Percentiles rank a stretch among this genome's conserved stretches.
Conservation (phyloP, 495 filamentous ascomycete species). For the Penicillium fimorum region DNA sequence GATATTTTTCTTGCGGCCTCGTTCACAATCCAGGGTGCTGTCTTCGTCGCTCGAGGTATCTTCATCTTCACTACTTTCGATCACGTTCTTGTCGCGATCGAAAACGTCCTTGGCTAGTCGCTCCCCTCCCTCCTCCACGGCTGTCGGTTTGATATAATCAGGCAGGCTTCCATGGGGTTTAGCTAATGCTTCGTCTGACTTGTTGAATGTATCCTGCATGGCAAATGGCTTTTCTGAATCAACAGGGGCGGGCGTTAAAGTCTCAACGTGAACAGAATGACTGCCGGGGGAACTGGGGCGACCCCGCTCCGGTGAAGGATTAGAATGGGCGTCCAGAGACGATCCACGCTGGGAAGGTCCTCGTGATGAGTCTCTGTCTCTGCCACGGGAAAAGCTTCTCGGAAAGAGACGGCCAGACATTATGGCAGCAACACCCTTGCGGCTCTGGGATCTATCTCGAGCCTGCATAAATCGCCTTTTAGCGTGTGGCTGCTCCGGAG, state of each 20-base stretch:
- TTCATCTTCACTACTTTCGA: conserved; percentile 55
- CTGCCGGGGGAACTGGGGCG: conserved; percentile 60
- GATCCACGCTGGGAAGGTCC: conserved; percentile 50
- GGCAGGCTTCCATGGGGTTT: conserved; percentile 55
- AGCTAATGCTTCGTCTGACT: conserved; percentile 64
- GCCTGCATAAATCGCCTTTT: conserved; percentile 20
- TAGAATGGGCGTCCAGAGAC: conserved; percentile 60
- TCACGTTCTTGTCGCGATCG: conserved; percentile 54
- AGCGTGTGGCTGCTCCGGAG: conserved; percentile 3
- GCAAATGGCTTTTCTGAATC: conserved; percentile 51
- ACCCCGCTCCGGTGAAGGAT: conserved; percentile 43
- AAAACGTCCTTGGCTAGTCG: conserved; percentile 74
- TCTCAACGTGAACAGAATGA: conserved; percentile 41
- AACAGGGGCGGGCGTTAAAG: conserved; percentile 30
- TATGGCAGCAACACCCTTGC: conserved; percentile 37
- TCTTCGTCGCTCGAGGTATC: conserved; percentile 52
- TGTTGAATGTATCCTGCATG: conserved; percentile 57
- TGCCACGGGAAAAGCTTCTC: conserved; percentile 38
- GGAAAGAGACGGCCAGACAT: conserved; percentile 41
- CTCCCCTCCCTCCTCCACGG: conserved; percentile 44
- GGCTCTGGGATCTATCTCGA: conserved; percentile 25
- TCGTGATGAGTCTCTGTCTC: conserved; percentile 43
- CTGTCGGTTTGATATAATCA: conserved; percentile 40
- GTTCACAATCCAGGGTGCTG: conserved; percentile 31
- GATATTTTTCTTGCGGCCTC: conserved; percentile 33